These are phyloP conservation scores for Tulasnella sp. DNA, from an alignment of 768 basidiomycete species.

Conservation along the genomic window DNA sequence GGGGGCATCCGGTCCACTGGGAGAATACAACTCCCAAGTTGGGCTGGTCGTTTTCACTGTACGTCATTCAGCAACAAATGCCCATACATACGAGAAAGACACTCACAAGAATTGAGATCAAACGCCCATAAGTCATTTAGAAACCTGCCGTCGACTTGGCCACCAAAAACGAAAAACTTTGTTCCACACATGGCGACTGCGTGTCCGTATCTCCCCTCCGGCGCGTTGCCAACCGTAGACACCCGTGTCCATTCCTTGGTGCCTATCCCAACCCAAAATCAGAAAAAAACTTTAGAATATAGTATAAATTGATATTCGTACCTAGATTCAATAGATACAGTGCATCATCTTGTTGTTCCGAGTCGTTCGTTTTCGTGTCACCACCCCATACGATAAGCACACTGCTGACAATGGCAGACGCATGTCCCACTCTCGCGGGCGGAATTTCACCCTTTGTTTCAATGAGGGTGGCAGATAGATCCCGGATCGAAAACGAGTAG, in stretches of 20 bases:
- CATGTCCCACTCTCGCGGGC: slow-evolving; percentile 87
- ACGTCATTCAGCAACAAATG: slow-evolving; percentile 4
- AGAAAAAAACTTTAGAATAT: neutral
- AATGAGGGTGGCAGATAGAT: slow-evolving; percentile 65
- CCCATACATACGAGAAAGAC: neutral
- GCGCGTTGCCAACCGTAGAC: slow-evolving; percentile 58
- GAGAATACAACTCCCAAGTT: slow-evolving; percentile 67
- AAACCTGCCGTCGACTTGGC: slow-evolving; percentile 90
- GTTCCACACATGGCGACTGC: slow-evolving; percentile 86
- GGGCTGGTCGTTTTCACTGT: slow-evolving; percentile 67
- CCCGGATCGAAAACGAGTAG: slow-evolving; percentile 73
- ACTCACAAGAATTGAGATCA: slow-evolving; percentile 84
- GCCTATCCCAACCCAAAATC: too few species aligned
- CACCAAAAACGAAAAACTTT: slow-evolving; percentile 90
- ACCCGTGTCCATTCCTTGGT: slow-evolving; percentile 93
- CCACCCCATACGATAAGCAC: slow-evolving; percentile 98
- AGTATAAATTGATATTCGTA: slow-evolving; percentile 31
- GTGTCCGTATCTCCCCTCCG: slow-evolving; percentile 88
- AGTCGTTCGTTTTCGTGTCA: slow-evolving; percentile 58
- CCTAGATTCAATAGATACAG: slow-evolving; percentile 90
- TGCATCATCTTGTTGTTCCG: slow-evolving; percentile 81
- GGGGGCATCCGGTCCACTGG: slow-evolving; percentile 37
- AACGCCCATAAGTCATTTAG: slow-evolving; percentile 93
- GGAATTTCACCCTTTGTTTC: slow-evolving; percentile 86
- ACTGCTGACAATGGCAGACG: slow-evolving; percentile 87